Base-by-base conservation (phyloP, 179 eudicot species). In the Silene coronaria region DNA sequence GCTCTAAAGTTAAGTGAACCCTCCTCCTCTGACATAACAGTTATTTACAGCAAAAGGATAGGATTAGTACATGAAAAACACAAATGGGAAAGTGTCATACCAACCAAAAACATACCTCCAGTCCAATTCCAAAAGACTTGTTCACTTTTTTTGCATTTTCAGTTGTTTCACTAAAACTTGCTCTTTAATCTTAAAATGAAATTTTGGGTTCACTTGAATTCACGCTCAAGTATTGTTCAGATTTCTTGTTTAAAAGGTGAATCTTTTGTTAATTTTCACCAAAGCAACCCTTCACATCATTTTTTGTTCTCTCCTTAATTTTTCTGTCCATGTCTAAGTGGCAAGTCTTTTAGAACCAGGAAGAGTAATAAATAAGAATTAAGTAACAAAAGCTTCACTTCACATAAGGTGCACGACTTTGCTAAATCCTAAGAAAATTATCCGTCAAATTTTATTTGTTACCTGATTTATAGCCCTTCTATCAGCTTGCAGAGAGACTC, bases 401-500 rank as follows among this genome's bases (percentile, higher is more conserved):
- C 17, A 60, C 45, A 77, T 16, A 27, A 57, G 32, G 27, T 36
- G 42, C n/a, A 55, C 24, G 11, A 26, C 46, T 21, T 53, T 9
- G 53, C 32, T 10, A 36, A 57, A 21, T 12, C 6, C 32, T 48
- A 77, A 63, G 34, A 32, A 32, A 77, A 46, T n/a, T 21, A 75
- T 14, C 64, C 26, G 19, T 48, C 21, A 67, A 13, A 12, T 60
- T 48, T 57, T 32, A 24, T 24, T 22, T 13, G 27, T 46, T 79
- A 94, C 99, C 97, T 96, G 97, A 89, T 96, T 96, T 75, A 86
- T 36, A 60, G 90, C 99, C 85, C 99, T 91, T 88, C 93, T 88
- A 82, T 96, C 99, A 61, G 99, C 98, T 84, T 96, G 99, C 86
- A 95, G 82, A 70, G 99, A 95, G 74, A 96, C 99, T 78, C 99